Base-by-base conservation (phyloP, 2,329 filamentous ascomycete genomes). In the Beauveria sp. region DNA sequence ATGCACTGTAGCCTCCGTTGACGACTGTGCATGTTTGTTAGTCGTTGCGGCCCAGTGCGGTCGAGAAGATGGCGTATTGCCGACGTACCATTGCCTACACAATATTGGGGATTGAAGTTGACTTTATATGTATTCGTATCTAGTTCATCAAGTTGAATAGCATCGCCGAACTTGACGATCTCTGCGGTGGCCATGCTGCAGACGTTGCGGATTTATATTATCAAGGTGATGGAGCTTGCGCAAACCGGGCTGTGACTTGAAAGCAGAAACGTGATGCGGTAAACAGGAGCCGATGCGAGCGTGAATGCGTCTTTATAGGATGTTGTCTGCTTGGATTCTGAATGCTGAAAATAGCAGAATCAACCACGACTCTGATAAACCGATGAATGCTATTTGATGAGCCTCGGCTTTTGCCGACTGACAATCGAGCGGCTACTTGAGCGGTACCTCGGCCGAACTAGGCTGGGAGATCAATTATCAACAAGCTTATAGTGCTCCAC, bases 1-100 rank as follows among this genome's bases (percentile, higher is more conserved):
- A 69, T 4, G 74, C 70, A 1, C 72, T 67, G 62, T 77, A 78
- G 37, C 75, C 75, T 48, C 75, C 75, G 44, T 78, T 75, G 16
- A 75, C 75, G n/a, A 77, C 70, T 70, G 48, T 12, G 18, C 3
- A 24, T 14, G 24, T 1, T 30, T 20, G 43, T 55, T 53, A 59
- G 55, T 34, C 22, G 22, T 7, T 26, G 44, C 9, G 28, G 5
- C 14, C 9, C 14, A n/a, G 7, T n/a, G 24, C 9, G 47, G n/a
- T 5, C 10, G 20, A 47, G 26, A 8, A 10, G 26, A 12, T 24
- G 12, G 26, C 4, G 3, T n/a, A 28, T n/a, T 50, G 47, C 16
- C 34, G n/a, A 44, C 55, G 46, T 61, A 69, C 70, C 69, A 51
- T 66, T 58, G 20, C 68, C 66, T 22, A 70, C 64, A 58, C 68